These are phyloP conservation scores for Lentinula aciculospora DNA, from an alignment of 768 basidiomycete genomes.

Conservation along the genomic window DNA sequence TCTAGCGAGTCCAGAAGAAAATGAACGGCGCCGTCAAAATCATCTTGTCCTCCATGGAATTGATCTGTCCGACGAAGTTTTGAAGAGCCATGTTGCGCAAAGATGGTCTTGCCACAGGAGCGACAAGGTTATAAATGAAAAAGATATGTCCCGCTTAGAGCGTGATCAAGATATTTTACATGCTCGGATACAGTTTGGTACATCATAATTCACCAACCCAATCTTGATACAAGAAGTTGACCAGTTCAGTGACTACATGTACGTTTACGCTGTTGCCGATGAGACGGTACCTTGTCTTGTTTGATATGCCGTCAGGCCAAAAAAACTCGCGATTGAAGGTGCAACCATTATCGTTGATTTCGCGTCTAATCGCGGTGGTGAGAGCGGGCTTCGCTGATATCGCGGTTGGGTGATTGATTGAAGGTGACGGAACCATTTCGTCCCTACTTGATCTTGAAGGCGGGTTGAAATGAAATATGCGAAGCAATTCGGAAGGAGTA, in stretches of 20 bases:
- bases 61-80: too few species aligned
- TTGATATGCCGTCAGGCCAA: conserved; percentile 62
- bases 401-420: background rate
- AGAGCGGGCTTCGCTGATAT: background rate
- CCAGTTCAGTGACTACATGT: conserved; percentile 55
- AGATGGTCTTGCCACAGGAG: too few species aligned
- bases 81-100: too few species aligned
- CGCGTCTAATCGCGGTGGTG: background rate
- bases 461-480: conserved; percentile 54
- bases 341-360: background rate
- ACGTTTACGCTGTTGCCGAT: conserved; percentile 86
- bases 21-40: too few species aligned
- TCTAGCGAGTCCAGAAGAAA: too few species aligned
- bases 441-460: background rate
- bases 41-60: too few species aligned
- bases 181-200: background rate
- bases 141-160: too few species aligned
- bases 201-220: background rate
- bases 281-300: conserved; percentile 66
- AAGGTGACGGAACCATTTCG: too few species aligned
- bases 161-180: too few species aligned
- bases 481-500: conserved; percentile 64
- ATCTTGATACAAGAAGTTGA: conserved; percentile 50
- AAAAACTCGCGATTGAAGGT: conserved; percentile 26
- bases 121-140: too few species aligned